Percentiles rank a stretch among this genome's conserved stretches.
These are phyloP conservation scores for Penicillium verhagenii DNA, from an alignment of 495 filamentous ascomycete genomes.

Conservation along the genomic window DNA sequence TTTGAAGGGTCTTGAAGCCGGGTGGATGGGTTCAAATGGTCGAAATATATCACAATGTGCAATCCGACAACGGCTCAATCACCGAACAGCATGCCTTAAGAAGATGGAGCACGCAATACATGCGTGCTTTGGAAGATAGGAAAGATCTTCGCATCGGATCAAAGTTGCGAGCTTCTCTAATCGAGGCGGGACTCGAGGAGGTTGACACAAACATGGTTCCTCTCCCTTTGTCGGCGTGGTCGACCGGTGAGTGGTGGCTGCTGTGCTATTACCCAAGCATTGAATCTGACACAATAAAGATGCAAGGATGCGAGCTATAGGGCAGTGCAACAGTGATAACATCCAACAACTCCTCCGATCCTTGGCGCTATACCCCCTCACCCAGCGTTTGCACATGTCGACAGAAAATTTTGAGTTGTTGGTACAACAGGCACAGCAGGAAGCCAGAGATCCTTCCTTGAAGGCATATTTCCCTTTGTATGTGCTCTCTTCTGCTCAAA, in stretches of 20 bases:
- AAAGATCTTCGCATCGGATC: conserved; percentile 73
- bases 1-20: conserved; percentile 54
- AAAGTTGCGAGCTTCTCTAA: conserved; percentile 60
- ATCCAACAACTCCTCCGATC: conserved; percentile 59
- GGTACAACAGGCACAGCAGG: conserved; percentile 62
- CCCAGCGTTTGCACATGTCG: conserved; percentile 57
- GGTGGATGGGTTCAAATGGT: conserved; percentile 91
- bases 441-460: conserved; percentile 61
- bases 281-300: conserved; percentile 39
- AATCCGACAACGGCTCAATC: conserved; percentile 86
- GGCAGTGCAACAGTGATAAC: conserved; percentile 59
- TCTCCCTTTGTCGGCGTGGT: conserved; percentile 74
- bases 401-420: conserved; percentile 62
- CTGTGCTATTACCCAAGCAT: not conserved
- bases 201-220: conserved; percentile 69
- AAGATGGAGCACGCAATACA: conserved; percentile 70
- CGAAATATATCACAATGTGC: conserved; percentile 83
- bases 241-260: conserved; percentile 53
- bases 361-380: conserved; percentile 62
- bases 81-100: conserved; percentile 67
- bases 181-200: conserved; percentile 68
- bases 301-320: conserved; percentile 60
- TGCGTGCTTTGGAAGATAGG: conserved; percentile 60
- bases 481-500: conserved; percentile 29
- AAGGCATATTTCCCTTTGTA: conserved; percentile 80